phyloP scores from a whole-genome alignment of 257 asterid genomes.

The Solanum chiquidenum region DNA sequence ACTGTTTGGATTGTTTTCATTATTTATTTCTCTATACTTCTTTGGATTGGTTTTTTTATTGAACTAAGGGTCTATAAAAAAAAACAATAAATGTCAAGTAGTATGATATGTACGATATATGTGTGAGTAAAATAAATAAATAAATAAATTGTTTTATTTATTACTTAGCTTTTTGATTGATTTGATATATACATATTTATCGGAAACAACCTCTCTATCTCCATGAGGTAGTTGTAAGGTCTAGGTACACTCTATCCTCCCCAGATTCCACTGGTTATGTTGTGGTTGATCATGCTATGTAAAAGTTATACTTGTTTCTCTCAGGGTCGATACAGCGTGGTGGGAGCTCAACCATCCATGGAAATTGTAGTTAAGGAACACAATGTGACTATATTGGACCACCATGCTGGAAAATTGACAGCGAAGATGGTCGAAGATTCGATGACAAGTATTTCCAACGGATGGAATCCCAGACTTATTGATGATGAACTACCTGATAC shows the following conservation, averaged over 20 bases:
- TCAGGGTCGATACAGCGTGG: slow-evolving; percentile 87
- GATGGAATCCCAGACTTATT: slow-evolving; percentile 68
- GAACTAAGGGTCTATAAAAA: no score
- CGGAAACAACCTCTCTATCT: no score
- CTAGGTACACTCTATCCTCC: not conserved
- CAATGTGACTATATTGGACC: slow-evolving; percentile 56
- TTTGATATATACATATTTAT: not conserved
- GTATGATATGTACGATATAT: not conserved
- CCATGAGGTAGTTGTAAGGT: not conserved
- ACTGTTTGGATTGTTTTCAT: not conserved
- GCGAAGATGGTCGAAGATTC: slow-evolving; percentile 63
- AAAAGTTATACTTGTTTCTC: not conserved
- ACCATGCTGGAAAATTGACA: slow-evolving; percentile 26
- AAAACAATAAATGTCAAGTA: no score
- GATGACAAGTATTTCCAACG: slow-evolving; percentile 50
- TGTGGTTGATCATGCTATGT: no score
- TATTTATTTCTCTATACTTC: no score
- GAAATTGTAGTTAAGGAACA: slow-evolving; percentile 79
- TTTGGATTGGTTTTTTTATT: no score
- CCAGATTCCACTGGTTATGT: not conserved
- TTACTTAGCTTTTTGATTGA: not conserved
- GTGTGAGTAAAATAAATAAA: not conserved
- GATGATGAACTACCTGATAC: slow-evolving; percentile 69
- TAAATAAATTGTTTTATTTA: not conserved
- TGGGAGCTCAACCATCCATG: slow-evolving; percentile 76